Base-by-base conservation (phyloP, 805 yeast species). In the Monosporozyma yasuniensis region DNA sequence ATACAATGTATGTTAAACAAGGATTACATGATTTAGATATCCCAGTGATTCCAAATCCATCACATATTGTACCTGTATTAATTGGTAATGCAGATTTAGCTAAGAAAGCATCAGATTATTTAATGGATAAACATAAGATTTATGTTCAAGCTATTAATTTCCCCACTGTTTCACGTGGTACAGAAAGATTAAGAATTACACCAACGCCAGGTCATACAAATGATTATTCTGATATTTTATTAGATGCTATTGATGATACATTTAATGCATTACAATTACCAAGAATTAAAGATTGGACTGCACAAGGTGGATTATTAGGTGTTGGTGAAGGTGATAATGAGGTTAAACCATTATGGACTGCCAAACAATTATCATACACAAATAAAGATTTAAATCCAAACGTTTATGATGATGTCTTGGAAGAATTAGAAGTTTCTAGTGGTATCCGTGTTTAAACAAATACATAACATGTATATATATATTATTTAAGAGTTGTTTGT, bases 101-200 rank as follows among this genome's bases (percentile, higher is more conserved):
- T 49, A 91, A 91, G 68, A 73, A 73, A 52, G 98, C 98, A 9
- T 86, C 96, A 21, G 99, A 93, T 67, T 67, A 85, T 67, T 79
- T 93, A 63, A 80, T 93, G 75, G 78, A 84, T 55, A 81, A 85
- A 60, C 85, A 89, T 71, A 77, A 79, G 56, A 90, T 93, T 66
- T 93, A 93, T 64, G 99, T 95, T 44, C 99, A 93, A 73, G 96
- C 98, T 44, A 93, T 93, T 68, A 93, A 93, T 73, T 93, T 84
- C 81, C 99, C 99, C 53, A 93, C 99, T 22, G 99, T 93, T 53
- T 84, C 96, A 18, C 81, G 85, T 58, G 99, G 99, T 53, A 84
- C 89, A 56, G 99, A 93, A 73, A 83, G 99, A 67, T 79, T 93
- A 61, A 83, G 99, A 72, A 81, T 93, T 64, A 93, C 99, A n/a